These are phyloP conservation scores for Gyromitra esculenta DNA, from an alignment of 2,329 filamentous ascomycete species.

Conservation along the genomic window DNA sequence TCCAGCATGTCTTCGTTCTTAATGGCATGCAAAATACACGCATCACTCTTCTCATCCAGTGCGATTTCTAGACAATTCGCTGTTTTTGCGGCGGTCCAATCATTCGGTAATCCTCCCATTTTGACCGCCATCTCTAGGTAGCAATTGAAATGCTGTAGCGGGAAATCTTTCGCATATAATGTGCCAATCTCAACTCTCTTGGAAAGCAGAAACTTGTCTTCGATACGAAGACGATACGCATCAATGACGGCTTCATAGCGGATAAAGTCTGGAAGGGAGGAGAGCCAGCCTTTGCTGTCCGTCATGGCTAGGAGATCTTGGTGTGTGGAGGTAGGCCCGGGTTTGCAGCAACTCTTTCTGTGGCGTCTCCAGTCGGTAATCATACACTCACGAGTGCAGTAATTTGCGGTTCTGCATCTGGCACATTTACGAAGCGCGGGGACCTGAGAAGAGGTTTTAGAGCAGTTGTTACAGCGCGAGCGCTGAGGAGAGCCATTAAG, in stretches of 20 bases:
- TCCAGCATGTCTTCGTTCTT: neutral
- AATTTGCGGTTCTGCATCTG: conserved; percentile 6
- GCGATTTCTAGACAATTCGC: neutral
- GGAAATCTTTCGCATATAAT: neutral
- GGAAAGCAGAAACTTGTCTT: neutral
- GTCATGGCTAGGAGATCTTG: conserved; percentile 13
- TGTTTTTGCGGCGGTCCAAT: neutral
- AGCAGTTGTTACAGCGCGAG: neutral
- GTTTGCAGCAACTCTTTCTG: neutral
- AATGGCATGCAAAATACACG: conserved; percentile 5
- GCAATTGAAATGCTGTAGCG: neutral
- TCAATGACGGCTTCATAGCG: conserved; percentile 16
- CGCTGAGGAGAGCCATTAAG: neutral
- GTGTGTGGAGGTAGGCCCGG: neutral
- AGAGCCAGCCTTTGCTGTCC: neutral
- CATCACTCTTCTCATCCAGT: conserved; percentile 1
- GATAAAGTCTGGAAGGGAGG: neutral
- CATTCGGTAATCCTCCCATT: neutral
- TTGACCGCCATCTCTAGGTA: conserved; percentile 6
- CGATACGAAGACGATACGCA: neutral
- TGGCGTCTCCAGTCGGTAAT: conserved; percentile 19
- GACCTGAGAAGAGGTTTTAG: conserved; percentile 5
- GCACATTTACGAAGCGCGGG: conserved; percentile 14
- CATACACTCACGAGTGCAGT: conserved; percentile 29
- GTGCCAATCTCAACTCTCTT: neutral